phyloP scores from a whole-genome alignment of 352 stramenopile species.

The Phytopythium aichiense region DNA sequence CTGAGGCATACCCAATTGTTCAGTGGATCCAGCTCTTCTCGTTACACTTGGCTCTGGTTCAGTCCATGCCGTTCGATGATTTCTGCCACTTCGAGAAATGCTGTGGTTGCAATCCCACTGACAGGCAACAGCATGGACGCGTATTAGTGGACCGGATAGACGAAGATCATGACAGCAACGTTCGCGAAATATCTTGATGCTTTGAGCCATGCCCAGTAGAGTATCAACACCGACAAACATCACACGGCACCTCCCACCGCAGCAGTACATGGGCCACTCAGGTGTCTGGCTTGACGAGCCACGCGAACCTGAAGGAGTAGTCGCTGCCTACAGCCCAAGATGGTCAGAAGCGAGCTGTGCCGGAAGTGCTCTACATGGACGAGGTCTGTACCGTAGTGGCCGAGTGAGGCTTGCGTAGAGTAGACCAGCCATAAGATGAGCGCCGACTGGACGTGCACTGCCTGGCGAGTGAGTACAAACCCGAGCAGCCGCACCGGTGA shows the following conservation, averaged over 20 bases:
- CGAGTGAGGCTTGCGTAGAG: constrained; percentile 13
- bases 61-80: too few relatives aligned
- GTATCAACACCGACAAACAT: too few relatives aligned
- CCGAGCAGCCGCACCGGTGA: constrained; percentile 15
- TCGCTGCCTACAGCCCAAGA: neutral
- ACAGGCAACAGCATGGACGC: constrained; percentile 6
- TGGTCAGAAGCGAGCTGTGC: neutral
- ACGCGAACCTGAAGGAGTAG: neutral
- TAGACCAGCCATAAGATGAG: constrained; percentile 26
- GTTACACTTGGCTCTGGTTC: too few relatives aligned
- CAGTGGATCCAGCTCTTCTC: too few relatives aligned
- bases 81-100: too few relatives aligned
- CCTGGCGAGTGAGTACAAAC: constrained; percentile 30
- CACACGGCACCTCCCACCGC: too few relatives aligned
- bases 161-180: constrained; percentile 9
- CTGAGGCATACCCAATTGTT: too few relatives aligned
- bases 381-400: constrained; percentile 13
- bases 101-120: too few relatives aligned
- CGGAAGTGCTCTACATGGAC: neutral
- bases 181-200: neutral
- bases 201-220: neutral
- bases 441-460: constrained; percentile 18
- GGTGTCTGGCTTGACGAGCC: neutral
- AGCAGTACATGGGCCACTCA: too few relatives aligned
- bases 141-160: constrained; percentile 17